A percentile compares a stretch with the other conserved stretches of the same genome.
Conservation (phyloP, 1,284 basidiomycete genomes). For the Butyriboletus appendiculatus region DNA sequence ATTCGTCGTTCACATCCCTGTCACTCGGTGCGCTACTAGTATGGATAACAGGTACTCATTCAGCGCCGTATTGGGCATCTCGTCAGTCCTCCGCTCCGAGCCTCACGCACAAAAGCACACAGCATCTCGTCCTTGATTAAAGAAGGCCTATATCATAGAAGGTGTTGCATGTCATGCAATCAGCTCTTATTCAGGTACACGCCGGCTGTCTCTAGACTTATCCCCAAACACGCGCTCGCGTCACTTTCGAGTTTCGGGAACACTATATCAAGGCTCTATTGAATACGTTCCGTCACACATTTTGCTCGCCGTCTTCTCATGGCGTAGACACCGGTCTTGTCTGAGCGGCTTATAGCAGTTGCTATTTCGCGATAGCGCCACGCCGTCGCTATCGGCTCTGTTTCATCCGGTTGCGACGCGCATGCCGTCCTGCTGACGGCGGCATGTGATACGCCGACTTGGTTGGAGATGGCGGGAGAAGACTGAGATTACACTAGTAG, state of each 20-base stretch:
- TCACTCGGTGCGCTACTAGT: neutral
- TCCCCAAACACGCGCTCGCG: neutral
- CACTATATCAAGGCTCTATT: conserved; percentile 13
- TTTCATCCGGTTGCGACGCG: conserved; percentile 4
- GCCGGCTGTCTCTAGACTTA: neutral
- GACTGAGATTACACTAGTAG: neutral
- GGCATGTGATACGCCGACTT: neutral
- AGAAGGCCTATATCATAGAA: conserved; percentile 3
- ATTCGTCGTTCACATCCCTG: too few species aligned
- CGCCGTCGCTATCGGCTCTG: conserved; percentile 4
- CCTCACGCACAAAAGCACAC: neutral
- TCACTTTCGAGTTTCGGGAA: neutral
- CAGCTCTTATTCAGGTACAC: neutral
- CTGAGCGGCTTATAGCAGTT: neutral
- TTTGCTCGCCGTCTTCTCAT: neutral
- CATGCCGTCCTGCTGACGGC: conserved; percentile 1
- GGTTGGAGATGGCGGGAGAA: neutral
- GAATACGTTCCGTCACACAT: neutral
- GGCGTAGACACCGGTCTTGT: neutral
- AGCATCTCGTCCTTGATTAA: neutral
- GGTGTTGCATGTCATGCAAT: neutral
- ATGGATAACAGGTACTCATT: too few species aligned
- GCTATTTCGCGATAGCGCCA: conserved; percentile 1
- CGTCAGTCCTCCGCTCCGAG: neutral
- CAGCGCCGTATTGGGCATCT: neutral